Evolutionary conservation across 768 basidiomycete genomes (phyloP), one percentile per base, ranked within the genome.

Genomic region (Russula lepida): DNA sequence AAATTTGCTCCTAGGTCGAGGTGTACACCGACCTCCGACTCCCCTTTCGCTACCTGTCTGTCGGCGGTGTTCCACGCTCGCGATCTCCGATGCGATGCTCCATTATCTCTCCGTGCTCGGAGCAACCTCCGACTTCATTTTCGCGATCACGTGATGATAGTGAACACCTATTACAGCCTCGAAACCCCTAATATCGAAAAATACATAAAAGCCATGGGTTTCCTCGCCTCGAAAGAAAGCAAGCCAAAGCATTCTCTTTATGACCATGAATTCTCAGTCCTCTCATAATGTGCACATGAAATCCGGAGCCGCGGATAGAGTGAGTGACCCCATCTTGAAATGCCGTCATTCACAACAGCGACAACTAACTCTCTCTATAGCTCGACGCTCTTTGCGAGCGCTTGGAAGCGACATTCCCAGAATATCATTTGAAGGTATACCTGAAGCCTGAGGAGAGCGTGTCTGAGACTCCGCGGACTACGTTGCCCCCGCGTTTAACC

Each of bases 111-210:
- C 12, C 6, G 23, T 4, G 11, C 4, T 23, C 44, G n/a, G 7
- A 11, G 5, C 23, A 15, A 12, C 46, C 12, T 25, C 21, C 5
- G 23, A 46, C n/a, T 39, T 25, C 54, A 21, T 9, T 41, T 41
- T 62, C 56, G 27, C 49, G 60, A 49, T 52, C 60, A 62, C 54
- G 50, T 62, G 54, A 21, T 21, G 19, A 19, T 3, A 44, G 27
- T 21, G 21, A 21, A 27, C 15, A 25, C 35, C 19, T 5, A 19
- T 13, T 0, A 21, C 2, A 12, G 8, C 12, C n/a, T 13, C 47
- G 6, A 30, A 27, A 15, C 56, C 62, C 62, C 62, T 63, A 39
- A 63, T 39, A 48, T 58, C 25, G 44, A 53, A 25, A 48, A 47
- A 9, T 54, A 58, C 52, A 54, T 63, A 58, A 54, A 58, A 58